phyloP scores from a whole-genome alignment of 805 yeast genomes.

The Suhomyces xylopsoci region DNA sequence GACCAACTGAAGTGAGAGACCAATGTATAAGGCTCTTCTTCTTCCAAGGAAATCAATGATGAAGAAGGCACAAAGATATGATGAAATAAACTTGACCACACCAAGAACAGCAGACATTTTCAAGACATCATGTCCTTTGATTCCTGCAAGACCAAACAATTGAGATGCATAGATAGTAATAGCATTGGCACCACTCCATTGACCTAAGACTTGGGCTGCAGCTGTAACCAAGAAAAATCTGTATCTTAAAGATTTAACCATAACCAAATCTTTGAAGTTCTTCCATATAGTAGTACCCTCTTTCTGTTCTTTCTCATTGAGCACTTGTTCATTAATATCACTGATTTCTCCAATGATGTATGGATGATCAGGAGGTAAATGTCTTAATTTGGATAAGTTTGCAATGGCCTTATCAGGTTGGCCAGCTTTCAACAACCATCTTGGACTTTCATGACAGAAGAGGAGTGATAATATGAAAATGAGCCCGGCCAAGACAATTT shows the following conservation, averaged over 20 bases:
- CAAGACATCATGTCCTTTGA: constrained; percentile 17
- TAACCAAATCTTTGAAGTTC: constrained; percentile 14
- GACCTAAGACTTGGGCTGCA: constrained; percentile 20
- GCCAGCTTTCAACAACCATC: constrained; percentile 21
- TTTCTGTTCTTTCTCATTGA: constrained; percentile 18
- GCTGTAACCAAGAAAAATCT: constrained; percentile 20
- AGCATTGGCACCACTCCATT: constrained; percentile 27
- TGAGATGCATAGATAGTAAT: constrained; percentile 23
- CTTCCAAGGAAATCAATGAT: constrained; percentile 23
- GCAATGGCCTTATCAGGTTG: constrained; percentile 17
- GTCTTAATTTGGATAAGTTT: constrained; percentile 17
- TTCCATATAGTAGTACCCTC: constrained; percentile 10
- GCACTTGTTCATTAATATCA: constrained; percentile 21
- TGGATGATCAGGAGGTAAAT: constrained; percentile 22
- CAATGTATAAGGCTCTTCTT: constrained; percentile 19
- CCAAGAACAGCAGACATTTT: constrained; percentile 25
- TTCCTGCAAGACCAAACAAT: constrained; percentile 19
- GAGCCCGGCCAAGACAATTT: constrained; percentile 18
- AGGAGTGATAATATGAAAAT: constrained; percentile 18
- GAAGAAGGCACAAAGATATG: constrained; percentile 22
- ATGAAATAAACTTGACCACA: constrained; percentile 21
- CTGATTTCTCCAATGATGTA: constrained; percentile 21
- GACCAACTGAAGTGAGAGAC: constrained; percentile 17
- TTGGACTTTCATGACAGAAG: constrained; percentile 21
- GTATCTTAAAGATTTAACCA: constrained; percentile 18